phyloP scores from a whole-genome alignment of 495 filamentous ascomycete genomes.

The Glarea lozoyensis region DNA sequence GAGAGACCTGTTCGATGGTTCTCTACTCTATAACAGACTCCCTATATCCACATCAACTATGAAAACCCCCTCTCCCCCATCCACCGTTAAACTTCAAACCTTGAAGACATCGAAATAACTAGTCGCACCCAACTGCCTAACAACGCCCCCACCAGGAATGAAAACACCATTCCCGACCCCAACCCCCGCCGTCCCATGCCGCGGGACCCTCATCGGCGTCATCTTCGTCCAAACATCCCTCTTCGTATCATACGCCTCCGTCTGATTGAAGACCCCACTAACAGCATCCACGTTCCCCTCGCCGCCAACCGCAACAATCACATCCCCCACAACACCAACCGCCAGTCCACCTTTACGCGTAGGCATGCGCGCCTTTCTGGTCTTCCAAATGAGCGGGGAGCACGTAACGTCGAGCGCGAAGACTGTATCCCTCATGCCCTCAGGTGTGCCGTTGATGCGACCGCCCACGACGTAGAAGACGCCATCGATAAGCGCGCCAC shows the following conservation, averaged over 20 bases:
- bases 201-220: conserved; percentile 23
- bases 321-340: conserved; percentile 21
- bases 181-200: conserved; percentile 29
- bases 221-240: conserved; percentile 22
- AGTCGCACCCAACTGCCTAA: too few species aligned
- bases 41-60: too few species aligned
- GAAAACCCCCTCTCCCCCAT: too few species aligned
- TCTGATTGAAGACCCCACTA: conserved; percentile 23
- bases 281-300: conserved; percentile 27
- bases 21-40: too few species aligned
- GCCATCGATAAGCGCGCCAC: conserved; percentile 22
- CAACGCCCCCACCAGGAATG: conserved; percentile 9
- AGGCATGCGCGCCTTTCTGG: conserved; percentile 22
- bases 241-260: conserved; percentile 28
- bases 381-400: not conserved
- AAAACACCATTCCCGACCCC: conserved; percentile 23
- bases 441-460: conserved; percentile 1
- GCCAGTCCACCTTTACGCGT: conserved; percentile 26
- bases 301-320: conserved; percentile 32
- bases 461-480: conserved; percentile 29
- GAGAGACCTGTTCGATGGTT: too few species aligned
- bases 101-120: too few species aligned
- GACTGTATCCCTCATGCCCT: conserved; percentile 25
- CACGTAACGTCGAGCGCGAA: conserved; percentile 27
- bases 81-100: too few species aligned